phyloP scores from a whole-genome alignment of 148 eudicot genomes.

The Nepenthes mirabilis region DNA sequence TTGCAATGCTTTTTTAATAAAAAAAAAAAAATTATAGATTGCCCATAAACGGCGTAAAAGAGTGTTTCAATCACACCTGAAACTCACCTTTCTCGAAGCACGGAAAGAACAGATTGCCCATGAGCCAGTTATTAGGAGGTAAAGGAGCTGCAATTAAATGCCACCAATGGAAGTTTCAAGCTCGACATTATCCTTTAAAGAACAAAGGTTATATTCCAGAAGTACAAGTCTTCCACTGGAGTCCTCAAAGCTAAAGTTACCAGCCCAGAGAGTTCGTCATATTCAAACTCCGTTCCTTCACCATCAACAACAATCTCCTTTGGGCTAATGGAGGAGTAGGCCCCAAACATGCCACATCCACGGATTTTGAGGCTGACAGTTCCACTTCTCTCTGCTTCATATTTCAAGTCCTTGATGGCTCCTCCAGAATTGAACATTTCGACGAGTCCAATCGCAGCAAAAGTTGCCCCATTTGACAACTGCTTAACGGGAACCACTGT shows the following conservation, averaged over 20 bases:
- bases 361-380: slow-evolving; percentile 30
- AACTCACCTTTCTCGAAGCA: no score
- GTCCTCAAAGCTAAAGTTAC: slow-evolving; percentile 32
- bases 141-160: no score
- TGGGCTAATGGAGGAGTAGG: slow-evolving; percentile 50
- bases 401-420: slow-evolving; percentile 43
- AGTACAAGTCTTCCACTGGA: slow-evolving; percentile 41
- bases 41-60: no score
- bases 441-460: slow-evolving; percentile 65
- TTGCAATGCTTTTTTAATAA: no score
- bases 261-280: slow-evolving; percentile 40
- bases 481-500: slow-evolving; percentile 58
- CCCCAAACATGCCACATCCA: slow-evolving; percentile 70
- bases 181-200: slow-evolving; percentile 1
- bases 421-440: slow-evolving; percentile 85
- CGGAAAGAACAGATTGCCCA: no score
- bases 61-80: no score
- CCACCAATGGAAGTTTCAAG: no score
- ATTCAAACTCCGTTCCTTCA: slow-evolving; percentile 31
- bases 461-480: slow-evolving; percentile 33
- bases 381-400: slow-evolving; percentile 24
- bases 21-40: no score
- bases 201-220: slow-evolving; percentile 46
- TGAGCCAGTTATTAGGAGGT: no score
- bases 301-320: slow-evolving; percentile 41